Evolutionary conservation across 2,329 filamentous ascomycete species (phyloP).

Genomic region (Xylaria polymorpha): DNA sequence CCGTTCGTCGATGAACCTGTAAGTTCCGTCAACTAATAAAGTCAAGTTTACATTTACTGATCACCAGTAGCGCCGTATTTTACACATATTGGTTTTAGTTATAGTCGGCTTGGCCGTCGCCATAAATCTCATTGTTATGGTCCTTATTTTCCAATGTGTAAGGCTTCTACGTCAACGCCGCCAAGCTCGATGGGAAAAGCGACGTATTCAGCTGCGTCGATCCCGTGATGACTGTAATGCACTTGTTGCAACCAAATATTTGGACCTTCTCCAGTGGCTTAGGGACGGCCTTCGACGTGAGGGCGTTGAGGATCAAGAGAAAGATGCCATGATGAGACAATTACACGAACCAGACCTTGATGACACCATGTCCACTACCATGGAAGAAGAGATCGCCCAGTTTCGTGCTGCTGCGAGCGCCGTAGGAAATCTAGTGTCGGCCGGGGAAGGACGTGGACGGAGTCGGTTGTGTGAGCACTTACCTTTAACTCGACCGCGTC

Average conservation of each 20-base stretch:
- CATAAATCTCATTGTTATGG: conserved; percentile 23
- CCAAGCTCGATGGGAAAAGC: conserved; percentile 31
- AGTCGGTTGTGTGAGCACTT: conserved; percentile 38
- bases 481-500: conserved; percentile 38
- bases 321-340: conserved; percentile 51
- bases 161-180: conserved; percentile 34
- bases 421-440: conserved; percentile 59
- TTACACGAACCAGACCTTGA: conserved; percentile 44
- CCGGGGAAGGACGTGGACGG: conserved; percentile 53
- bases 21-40: conserved; percentile 14
- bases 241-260: conserved; percentile 44
- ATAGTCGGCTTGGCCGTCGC: conserved; percentile 23
- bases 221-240: conserved; percentile 43
- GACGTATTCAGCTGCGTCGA: conserved; percentile 25
- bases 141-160: conserved; percentile 34
- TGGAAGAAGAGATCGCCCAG: conserved; percentile 62
- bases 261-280: conserved; percentile 49
- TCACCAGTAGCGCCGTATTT: conserved; percentile 16
- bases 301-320: conserved; percentile 51
- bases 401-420: conserved; percentile 60
- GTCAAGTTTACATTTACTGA: conserved; percentile 32
- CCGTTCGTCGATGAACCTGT: conserved; percentile 28
- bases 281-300: conserved; percentile 39
- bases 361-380: conserved; percentile 52
- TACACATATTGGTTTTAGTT: conserved; percentile 22